These are phyloP conservation scores for Xylaria sp. DNA, from an alignment of 2,329 filamentous ascomycete genomes.

Conservation along the genomic window DNA sequence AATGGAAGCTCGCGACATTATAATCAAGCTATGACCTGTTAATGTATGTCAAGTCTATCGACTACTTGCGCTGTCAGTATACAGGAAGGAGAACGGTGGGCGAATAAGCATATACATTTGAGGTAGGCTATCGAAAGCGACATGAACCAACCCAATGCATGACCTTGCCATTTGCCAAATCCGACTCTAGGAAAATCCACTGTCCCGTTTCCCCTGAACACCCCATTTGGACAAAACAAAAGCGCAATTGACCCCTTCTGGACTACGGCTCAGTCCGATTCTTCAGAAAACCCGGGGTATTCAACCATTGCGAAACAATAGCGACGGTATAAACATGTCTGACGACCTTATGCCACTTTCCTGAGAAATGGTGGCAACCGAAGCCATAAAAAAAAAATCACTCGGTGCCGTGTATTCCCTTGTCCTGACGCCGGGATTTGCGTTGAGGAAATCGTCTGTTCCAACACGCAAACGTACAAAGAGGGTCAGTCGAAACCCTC, in stretches of 20 bases:
- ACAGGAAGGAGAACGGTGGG: too few relatives aligned
- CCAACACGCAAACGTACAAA: slow-evolving; percentile 25
- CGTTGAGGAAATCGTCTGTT: slow-evolving; percentile 14
- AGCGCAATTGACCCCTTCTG: slow-evolving; percentile 12
- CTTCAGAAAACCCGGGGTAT: slow-evolving; percentile 21
- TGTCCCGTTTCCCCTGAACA: slow-evolving; percentile 13
- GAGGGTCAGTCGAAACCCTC: slow-evolving; percentile 12
- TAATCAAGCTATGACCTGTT: too few relatives aligned
- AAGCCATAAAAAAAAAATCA: slow-evolving; percentile 5
- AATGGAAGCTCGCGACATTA: too few relatives aligned
- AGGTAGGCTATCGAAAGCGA: neutral
- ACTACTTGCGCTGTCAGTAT: too few relatives aligned
- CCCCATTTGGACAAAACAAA: slow-evolving; percentile 12
- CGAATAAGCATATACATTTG: neutral
- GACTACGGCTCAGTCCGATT: slow-evolving; percentile 10
- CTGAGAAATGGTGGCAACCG: slow-evolving; percentile 12
- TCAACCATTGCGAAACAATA: slow-evolving; percentile 15
- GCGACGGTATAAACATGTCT: slow-evolving; percentile 5
- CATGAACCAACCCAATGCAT: neutral
- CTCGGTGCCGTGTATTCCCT: slow-evolving; percentile 23
- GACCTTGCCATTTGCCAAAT: neutral
- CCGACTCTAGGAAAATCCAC: slow-evolving; percentile 15
- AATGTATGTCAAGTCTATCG: too few relatives aligned
- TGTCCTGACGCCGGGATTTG: slow-evolving; percentile 21
- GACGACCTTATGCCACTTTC: slow-evolving; percentile 16